Evolutionary conservation across 768 basidiomycete genomes (phyloP).

Genomic region (Tricholoma furcatifolium): DNA sequence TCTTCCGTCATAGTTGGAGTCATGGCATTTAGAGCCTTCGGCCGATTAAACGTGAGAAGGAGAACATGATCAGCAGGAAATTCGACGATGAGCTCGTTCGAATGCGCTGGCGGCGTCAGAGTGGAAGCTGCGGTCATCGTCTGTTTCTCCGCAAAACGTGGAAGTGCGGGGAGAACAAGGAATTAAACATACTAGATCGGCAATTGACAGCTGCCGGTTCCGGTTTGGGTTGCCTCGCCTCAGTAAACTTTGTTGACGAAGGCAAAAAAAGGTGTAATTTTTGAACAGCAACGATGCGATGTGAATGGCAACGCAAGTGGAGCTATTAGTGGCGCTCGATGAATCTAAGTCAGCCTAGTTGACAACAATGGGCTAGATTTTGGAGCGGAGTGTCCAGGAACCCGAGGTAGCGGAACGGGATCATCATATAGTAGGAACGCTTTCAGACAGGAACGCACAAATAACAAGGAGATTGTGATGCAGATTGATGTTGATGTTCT

Average conservation of each 20-base stretch:
- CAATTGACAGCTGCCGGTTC: conserved; percentile 6
- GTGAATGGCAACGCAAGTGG: neutral
- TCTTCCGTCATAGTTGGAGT: conserved; percentile 55
- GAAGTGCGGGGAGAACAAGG: conserved; percentile 8
- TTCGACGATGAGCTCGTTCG: conserved; percentile 34
- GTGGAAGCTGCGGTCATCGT: conserved; percentile 17
- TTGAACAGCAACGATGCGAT: neutral
- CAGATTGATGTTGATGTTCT: conserved; percentile 24
- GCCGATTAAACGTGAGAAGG: conserved; percentile 57
- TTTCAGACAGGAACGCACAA: conserved; percentile 14
- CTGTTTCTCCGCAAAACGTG: conserved; percentile 8
- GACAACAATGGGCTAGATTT: neutral
- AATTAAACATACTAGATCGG: conserved; percentile 4
- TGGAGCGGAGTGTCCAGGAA: conserved; percentile 10
- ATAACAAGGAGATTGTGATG: conserved; percentile 14
- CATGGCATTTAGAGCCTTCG: conserved; percentile 72
- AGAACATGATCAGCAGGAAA: conserved; percentile 40
- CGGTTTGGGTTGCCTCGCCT: neutral
- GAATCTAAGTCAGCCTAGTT: neutral
- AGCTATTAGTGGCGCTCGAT: neutral
- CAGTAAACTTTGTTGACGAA: too few species aligned
- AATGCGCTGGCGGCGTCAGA: conserved; percentile 28
- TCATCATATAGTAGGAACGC: conserved; percentile 4
- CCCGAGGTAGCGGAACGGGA: conserved; percentile 19
- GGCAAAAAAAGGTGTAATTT: neutral